phyloP scores from a whole-genome alignment of 352 stramenopile species.

The Pilasporangium apinafurcum region DNA sequence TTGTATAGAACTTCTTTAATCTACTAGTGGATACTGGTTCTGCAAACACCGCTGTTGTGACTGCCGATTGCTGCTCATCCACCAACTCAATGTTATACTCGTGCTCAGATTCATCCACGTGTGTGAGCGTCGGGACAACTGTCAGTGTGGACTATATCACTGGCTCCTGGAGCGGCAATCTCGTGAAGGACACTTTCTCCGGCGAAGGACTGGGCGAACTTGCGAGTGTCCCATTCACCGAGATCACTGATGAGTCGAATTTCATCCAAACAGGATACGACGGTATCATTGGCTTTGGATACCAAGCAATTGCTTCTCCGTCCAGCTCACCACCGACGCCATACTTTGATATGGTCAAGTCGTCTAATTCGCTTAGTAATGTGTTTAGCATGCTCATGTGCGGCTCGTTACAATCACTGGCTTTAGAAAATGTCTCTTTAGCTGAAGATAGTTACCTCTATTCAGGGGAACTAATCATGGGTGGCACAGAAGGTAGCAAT shows the following conservation, averaged over 20 bases:
- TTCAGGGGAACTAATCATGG: conserved; percentile 54
- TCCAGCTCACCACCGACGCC: conserved; percentile 29
- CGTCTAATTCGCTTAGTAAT: conserved; percentile 22
- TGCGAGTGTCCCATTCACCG: conserved; percentile 42
- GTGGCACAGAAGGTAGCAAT: conserved; percentile 34
- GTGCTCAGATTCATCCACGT: conserved; percentile 59
- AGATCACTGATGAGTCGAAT: conserved; percentile 47
- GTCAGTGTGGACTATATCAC: conserved; percentile 76
- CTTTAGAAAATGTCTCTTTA: conserved; percentile 23
- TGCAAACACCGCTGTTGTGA: conserved; percentile 75
- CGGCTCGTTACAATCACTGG: conserved; percentile 61
- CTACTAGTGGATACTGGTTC: conserved; percentile 76
- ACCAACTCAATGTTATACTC: conserved; percentile 61
- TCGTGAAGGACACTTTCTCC: conserved; percentile 71
- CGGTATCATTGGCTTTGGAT: conserved; percentile 68
- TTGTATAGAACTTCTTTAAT: conserved; percentile 43
- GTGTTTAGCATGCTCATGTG: conserved; percentile 77
- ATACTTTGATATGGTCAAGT: conserved; percentile 55
- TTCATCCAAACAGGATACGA: conserved; percentile 75
- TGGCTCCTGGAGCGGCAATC: conserved; percentile 54
- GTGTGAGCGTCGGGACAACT: conserved; percentile 20
- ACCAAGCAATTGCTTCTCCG: conserved; percentile 54
- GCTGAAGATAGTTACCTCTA: conserved; percentile 34
- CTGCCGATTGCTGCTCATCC: conserved; percentile 61
- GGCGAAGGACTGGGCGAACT: conserved; percentile 37